Percentiles rank a stretch among this genome's conserved stretches.
These are phyloP conservation scores for Xenoacremonium recifei DNA, from an alignment of 2,329 filamentous ascomycete genomes.

Conservation along the genomic window DNA sequence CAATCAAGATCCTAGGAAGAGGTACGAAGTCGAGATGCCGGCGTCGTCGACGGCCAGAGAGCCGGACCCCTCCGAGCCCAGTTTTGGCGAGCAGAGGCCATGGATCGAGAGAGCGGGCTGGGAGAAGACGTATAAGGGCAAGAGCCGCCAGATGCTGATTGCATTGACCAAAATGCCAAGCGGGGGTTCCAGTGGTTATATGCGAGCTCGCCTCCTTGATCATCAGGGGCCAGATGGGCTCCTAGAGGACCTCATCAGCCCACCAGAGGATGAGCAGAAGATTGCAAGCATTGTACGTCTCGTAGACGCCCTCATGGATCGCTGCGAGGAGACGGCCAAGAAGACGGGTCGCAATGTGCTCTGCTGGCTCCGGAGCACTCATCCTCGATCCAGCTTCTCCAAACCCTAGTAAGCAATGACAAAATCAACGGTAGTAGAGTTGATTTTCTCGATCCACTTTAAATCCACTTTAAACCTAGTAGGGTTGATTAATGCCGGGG, in stretches of 20 bases:
- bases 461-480: neutral
- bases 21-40: no score
- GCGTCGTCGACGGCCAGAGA: no score
- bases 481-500: neutral
- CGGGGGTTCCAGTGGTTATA: neutral
- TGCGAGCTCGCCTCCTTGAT: slow-evolving; percentile 1
- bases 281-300: slow-evolving; percentile 1
- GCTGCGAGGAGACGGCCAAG: slow-evolving; percentile 2
- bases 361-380: slow-evolving; percentile 5
- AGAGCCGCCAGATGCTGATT: neutral
- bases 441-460: neutral
- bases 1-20: no score
- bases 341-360: slow-evolving; percentile 4
- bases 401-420: neutral
- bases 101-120: slow-evolving; percentile 2
- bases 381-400: neutral
- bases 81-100: neutral
- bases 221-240: neutral
- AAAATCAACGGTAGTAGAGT: no score
- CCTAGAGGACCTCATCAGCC: neutral
- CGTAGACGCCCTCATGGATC: slow-evolving; percentile 1
- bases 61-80: neutral
- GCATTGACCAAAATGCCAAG: neutral
- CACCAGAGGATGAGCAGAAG: neutral
- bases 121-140: slow-evolving; percentile 1